A percentile compares a stretch with the other conserved stretches of the same genome.
Evolutionary conservation across 768 basidiomycete species (phyloP).

Genomic region (Suillus clintonianus): DNA sequence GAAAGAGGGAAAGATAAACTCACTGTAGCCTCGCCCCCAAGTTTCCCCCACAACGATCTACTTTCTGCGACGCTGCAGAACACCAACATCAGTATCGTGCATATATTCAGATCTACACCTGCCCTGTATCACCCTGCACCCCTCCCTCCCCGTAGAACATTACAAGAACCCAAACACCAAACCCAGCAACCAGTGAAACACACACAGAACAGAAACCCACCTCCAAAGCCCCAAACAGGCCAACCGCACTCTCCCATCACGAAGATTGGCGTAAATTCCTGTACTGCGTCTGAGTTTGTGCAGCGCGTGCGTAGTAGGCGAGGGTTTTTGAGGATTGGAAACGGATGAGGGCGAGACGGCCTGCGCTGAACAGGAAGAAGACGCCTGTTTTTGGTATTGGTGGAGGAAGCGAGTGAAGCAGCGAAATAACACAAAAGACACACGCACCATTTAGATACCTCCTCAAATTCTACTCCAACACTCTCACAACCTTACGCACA

Average conservation of each 20-base stretch:
- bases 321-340: constrained; percentile 77
- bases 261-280: constrained; percentile 77
- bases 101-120: not conserved
- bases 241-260: constrained; percentile 87
- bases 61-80: not conserved
- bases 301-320: constrained; percentile 67
- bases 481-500: constrained; percentile 66
- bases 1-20: not conserved
- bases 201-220: not conserved
- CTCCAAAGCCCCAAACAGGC: constrained; percentile 71
- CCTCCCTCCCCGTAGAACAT: too few relatives aligned
- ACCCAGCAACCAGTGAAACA: not conserved
- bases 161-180: not conserved
- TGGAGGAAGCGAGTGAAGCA: too few relatives aligned
- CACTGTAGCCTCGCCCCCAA: not conserved
- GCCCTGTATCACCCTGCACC: too few relatives aligned
- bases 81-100: not conserved
- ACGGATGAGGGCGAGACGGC: constrained; percentile 73
- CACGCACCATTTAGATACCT: constrained; percentile 70
- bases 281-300: constrained; percentile 63
- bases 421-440: too few relatives aligned
- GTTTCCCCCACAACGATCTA: not conserved
- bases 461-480: constrained; percentile 85
- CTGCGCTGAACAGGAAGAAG: constrained; percentile 93
- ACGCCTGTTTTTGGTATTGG: constrained; percentile 54